Evolutionary conservation across 768 basidiomycete genomes (phyloP), one percentile per base, ranked within the genome.

Genomic region (Lepiota venenata): DNA sequence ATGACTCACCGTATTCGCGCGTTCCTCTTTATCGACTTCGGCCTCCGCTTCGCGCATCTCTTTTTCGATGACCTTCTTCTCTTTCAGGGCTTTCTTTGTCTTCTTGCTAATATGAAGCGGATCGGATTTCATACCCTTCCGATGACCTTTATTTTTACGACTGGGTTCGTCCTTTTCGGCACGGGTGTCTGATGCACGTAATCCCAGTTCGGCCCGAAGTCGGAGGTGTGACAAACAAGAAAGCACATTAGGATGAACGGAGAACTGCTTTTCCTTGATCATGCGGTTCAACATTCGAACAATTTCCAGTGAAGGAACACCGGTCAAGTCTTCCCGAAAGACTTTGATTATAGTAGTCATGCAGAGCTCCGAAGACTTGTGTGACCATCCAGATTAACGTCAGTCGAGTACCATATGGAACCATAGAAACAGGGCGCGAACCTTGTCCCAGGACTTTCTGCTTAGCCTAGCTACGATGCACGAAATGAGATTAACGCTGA

Each of bases 41-140:
- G 92, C 94, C 66, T 91, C 94, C 16, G 96, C 97, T 66, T 97
- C 96, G 49, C 83, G 85, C 73, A 98, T 83, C 70, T 98, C 95
- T 65, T 87, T 87, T 67, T 91, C 83, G 46, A 98, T 93, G 63
- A 85, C 92, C 68, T 92, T 87, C 64, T 82, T 83, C 72, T 98
- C 96, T 69, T 89, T 95, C 58, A 87, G 71, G 29, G 73, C 82
- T 71, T 94, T 95, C 68, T 80, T 85, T 42, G 87, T 81, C 71
- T 93, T 98, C 76, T 98, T 99, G 71, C 92, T 97, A 58, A 94
- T 70, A 76, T 95, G 88, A 18, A 84, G 83, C 61, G 80, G 77
- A 20, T 80, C 79, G 8, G 78, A 72, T 50, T 74, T 73, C 70
- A 85, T 87, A 46, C 75, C 80, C 71, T 83, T 86, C 53, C 75